phyloP scores from a whole-genome alignment of 2,329 filamentous ascomycete species.

The Lecanosticta acicola region DNA sequence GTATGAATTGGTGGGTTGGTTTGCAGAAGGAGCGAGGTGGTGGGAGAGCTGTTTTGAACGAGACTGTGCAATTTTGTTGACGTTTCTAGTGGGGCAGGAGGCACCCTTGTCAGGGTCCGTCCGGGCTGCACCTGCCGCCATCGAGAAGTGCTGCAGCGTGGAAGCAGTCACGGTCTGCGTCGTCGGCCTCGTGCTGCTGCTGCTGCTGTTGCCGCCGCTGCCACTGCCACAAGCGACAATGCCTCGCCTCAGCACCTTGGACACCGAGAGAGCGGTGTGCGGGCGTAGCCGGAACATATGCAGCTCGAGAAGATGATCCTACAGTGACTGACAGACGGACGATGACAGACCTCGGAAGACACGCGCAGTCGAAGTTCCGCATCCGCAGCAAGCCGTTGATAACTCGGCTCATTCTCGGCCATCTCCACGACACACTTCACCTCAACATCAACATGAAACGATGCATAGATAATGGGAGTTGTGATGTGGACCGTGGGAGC shows the following conservation, averaged over 20 bases:
- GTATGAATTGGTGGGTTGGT: constrained; percentile 3
- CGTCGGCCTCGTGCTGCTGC: not conserved
- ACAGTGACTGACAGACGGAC: no score
- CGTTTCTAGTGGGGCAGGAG: constrained; percentile 24
- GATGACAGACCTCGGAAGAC: no score
- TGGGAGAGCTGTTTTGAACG: constrained; percentile 20
- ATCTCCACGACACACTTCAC: no score
- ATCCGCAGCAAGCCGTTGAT: no score
- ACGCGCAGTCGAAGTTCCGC: no score
- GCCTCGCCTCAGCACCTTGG: constrained; percentile 10
- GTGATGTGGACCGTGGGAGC: no score
- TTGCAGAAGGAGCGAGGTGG: constrained; percentile 17
- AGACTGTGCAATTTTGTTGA: constrained; percentile 24
- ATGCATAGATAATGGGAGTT: no score
- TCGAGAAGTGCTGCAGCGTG: constrained; percentile 11
- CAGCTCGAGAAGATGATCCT: no score
- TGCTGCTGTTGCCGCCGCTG: not conserved
- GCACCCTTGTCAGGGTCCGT: constrained; percentile 17
- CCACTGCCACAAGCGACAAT: constrained; percentile 6
- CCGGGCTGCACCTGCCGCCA: constrained; percentile 10
- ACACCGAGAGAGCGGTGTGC: constrained; percentile 6
- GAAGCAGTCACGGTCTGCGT: constrained; percentile 8
- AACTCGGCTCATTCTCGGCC: no score
- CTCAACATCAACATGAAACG: no score
- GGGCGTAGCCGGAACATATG: constrained; percentile 14